Base-by-base conservation (phyloP, 331 rosid species). In the Ulmus americana region DNA sequence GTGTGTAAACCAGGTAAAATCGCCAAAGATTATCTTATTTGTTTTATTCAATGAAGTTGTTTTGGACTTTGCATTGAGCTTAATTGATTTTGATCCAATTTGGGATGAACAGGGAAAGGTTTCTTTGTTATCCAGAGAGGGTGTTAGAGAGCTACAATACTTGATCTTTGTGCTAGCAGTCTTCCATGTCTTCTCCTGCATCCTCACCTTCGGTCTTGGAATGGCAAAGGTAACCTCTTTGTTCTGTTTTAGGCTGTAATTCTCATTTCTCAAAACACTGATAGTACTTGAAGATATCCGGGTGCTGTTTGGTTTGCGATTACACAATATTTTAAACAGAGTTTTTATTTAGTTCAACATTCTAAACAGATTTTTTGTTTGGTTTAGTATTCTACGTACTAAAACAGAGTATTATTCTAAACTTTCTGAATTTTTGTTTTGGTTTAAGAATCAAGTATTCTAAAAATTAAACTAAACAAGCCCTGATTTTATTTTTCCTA, bases 161-260 rank as follows among this genome's bases (percentile, higher is more conserved):
- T 73, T 82, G 3, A 80, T 85, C 7, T 82, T 85, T 55, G 69
- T 65, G 67, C 39, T 85, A 28, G 85, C 88, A 5, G 5, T 76
- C 47, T 63, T 51, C 68, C 91, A 85, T 57, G 75, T 82, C 65
- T 16, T 73, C 54, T 82, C 84, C 41, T 74, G 76, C 22, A 28
- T 85, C 10, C 85, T 85, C 59, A 85, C 82, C 10, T 82, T 80
- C 59, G n/a, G 74, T 22, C 84, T 85, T 59, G 91, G 91, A 45
- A 67, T 85, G 73, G 91, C 85, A 5, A 82, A 85, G 91, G 87
- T 85, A 65, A 6, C 38, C 10, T 15, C 15, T 28, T 38, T 16
- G 39, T 16, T 46, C 15, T 4, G n/a, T 64, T 9, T 2, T 0
- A 12, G 0, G 0, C 0, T 9, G 3, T 47, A 47, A 3, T 5